Conservation (phyloP, 331 rosid species). For the Erythrophleum ivorense region DNA sequence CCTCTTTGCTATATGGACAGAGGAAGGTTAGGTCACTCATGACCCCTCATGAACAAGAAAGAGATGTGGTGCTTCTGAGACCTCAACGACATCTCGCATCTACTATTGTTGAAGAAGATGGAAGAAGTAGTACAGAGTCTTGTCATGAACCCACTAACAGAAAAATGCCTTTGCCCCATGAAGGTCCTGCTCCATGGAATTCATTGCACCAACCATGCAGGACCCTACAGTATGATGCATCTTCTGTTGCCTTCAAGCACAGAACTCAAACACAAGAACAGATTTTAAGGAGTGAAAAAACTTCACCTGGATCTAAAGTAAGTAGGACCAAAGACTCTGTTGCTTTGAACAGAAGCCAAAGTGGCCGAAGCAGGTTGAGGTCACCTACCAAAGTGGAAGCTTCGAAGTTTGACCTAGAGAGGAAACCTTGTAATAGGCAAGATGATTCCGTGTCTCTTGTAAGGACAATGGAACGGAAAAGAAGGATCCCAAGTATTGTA, state of each 20-base stretch:
- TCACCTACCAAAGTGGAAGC: constrained; percentile 48
- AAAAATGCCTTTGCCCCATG: constrained; percentile 38
- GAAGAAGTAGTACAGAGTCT: constrained; percentile 20
- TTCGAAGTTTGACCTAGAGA: constrained; percentile 51
- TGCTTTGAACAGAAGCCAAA: constrained; percentile 62
- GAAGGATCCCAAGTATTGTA: constrained; percentile 49
- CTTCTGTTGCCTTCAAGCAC: constrained; percentile 41
- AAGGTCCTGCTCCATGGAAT: constrained; percentile 46
- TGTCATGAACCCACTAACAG: constrained; percentile 40
- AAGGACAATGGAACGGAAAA: constrained; percentile 53
- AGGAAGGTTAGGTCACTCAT: constrained; percentile 36
- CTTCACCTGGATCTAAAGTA: constrained; percentile 44
- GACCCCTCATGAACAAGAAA: constrained; percentile 45
- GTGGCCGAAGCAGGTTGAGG: constrained; percentile 51
- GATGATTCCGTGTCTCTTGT: constrained; percentile 43
- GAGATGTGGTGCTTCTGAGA: constrained; percentile 45
- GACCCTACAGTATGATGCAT: constrained; percentile 38
- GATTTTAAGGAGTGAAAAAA: constrained; percentile 43
- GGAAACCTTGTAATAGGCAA: constrained; percentile 37
- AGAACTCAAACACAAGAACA: constrained; percentile 46
- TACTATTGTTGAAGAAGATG: constrained; percentile 43
- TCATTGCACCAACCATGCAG: constrained; percentile 40
- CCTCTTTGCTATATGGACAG: constrained; percentile 38
- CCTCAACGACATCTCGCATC: constrained; percentile 39
- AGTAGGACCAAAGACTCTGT: constrained; percentile 62